Base-by-base conservation (phyloP, 179 eudicot genomes). In the Beta lomatogona region DNA sequence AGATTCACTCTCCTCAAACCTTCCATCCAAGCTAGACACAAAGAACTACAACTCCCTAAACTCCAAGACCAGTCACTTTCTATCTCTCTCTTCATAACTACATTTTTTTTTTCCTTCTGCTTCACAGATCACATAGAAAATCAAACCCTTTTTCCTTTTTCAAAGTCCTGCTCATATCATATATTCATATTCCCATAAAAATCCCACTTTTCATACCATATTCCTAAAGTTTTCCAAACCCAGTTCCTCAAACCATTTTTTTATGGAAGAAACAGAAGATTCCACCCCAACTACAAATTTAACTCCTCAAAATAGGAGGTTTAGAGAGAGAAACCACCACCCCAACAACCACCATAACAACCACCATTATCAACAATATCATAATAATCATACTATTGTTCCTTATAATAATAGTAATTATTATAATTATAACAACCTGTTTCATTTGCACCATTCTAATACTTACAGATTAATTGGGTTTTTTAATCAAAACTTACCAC, bases 191-290 rank as follows among this genome's bases (percentile, higher is more conserved):
- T 41, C 41, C 9, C 11, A 44, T 28, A 54, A 73, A 73, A 19
- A 73, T 73, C 44, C 21, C 13, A 31, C 77, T 10, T 67, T 46
- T 78, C 1, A 4, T 45, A 66, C 1, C 65, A 52, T 73, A 73
- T 82, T 25, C 28, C 28, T 1, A 25, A 4, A 59, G 44, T 13
- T 80, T 61, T 79, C 44, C 41, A 65, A 63, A n/a, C 52, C 22
- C 66, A 73, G 55, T 54, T 79, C 77, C 66, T 75, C 50, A 60
- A 45, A 68, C 73, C 52, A 69, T 73, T 59, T 81, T 55, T 81
- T 71, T 67, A 93, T 91, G 97, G 98, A 94, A 83, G 91, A 91
- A 83, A 87, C 89, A 80, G 83, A 91, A 79, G 84, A 89, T 41
- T 81, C 92, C 70, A 88, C 83, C 77, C 71, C 55, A 60, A 87